These are phyloP conservation scores for Pyropia haitanensis DNA, from an alignment of 23 red algal genomes.

Conservation along the genomic window DNA sequence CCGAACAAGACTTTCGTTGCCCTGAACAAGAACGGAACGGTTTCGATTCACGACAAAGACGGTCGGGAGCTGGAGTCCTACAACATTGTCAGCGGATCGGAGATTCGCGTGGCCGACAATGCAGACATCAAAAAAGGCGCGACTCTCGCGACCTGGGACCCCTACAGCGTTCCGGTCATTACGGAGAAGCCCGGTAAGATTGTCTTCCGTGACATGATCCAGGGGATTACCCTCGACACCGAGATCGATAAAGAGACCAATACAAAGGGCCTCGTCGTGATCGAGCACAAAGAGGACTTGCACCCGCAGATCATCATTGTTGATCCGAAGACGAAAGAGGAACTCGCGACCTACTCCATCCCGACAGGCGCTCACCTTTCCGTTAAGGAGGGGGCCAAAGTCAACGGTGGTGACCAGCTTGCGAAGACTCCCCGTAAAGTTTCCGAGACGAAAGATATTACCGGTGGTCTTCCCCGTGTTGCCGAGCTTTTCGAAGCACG, in stretches of 20 bases:
- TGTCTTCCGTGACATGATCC: not conserved
- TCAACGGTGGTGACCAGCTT: not conserved
- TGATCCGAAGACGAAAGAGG: not conserved
- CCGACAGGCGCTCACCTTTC: not conserved
- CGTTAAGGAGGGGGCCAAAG: not conserved
- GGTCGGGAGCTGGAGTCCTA: not conserved
- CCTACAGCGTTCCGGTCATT: not conserved
- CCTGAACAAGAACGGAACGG: not conserved
- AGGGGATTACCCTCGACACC: not conserved
- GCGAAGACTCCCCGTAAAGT: not conserved
- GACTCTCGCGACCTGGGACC: not conserved
- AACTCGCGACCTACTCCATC: not conserved
- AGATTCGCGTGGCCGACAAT: not conserved
- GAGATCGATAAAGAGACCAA: not conserved
- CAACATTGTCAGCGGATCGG: not conserved
- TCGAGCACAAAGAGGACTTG: not conserved
- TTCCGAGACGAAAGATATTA: conserved; percentile 1
- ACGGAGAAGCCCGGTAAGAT: not conserved
- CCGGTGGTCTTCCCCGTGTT: conserved; percentile 1
- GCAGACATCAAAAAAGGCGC: not conserved
- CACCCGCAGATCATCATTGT: not conserved
- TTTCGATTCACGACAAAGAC: conserved; percentile 1
- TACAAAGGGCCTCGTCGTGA: not conserved
- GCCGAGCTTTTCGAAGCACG: conserved; percentile 4
- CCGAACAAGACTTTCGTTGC: conserved; percentile 2